phyloP scores from a whole-genome alignment of 768 basidiomycete species.

The Naematelia encephala region DNA sequence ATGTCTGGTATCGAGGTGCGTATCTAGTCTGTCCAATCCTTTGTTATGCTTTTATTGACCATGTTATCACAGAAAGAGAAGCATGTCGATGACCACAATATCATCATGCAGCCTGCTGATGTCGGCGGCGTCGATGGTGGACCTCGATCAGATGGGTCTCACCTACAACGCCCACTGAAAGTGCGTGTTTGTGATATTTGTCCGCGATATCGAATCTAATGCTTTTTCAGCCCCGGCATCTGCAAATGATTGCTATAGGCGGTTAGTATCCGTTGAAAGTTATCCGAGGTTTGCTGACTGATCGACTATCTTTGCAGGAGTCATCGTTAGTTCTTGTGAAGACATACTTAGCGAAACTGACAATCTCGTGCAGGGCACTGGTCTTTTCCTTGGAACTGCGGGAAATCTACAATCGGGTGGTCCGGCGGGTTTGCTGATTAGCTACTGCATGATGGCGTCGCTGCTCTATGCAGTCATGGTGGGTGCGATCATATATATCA shows the following conservation, averaged over 20 bases:
- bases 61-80: not conserved
- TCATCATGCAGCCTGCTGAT: not conserved
- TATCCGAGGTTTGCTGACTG: not conserved
- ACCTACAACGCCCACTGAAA: not conserved
- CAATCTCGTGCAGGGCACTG: constrained; percentile 10
- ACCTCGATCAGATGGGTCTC: not conserved
- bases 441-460: constrained; percentile 55
- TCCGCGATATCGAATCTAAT: not conserved
- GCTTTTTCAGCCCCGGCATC: constrained; percentile 1
- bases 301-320: not conserved
- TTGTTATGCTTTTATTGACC: no score
- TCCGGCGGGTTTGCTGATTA: constrained; percentile 71
- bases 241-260: constrained; percentile 11
- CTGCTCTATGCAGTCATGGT: constrained; percentile 35
- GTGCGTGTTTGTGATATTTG: not conserved
- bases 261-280: not conserved
- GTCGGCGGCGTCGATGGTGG: not conserved
- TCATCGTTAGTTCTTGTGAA: constrained; percentile 5
- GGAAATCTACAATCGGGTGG: constrained; percentile 58
- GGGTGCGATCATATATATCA: no score
- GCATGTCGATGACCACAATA: not conserved
- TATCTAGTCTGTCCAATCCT: no score
- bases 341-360: not conserved
- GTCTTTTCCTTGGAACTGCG: constrained; percentile 58
- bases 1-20: not conserved